phyloP scores from a whole-genome alignment of 768 basidiomycete genomes.

The Amanita exitialis region DNA sequence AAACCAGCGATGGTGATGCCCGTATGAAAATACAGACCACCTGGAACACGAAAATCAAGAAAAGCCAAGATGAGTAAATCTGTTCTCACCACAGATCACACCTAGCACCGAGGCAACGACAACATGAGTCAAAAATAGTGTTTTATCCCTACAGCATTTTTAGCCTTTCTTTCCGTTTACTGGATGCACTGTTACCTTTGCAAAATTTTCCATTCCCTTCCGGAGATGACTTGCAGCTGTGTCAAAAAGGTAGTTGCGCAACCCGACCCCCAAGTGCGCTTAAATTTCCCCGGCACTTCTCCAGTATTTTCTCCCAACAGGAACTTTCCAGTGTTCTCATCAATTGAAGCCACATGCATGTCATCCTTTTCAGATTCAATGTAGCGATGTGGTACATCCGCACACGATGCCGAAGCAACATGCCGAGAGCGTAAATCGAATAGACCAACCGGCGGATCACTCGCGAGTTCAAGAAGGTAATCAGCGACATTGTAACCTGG shows the following conservation, averaged over 20 bases:
- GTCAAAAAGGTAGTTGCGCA: constrained; percentile 83
- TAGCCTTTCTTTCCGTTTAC: neutral
- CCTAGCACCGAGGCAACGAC: constrained; percentile 63
- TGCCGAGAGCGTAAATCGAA: constrained; percentile 21
- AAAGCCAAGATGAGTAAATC: neutral
- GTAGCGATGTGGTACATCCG: neutral
- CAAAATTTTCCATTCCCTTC: constrained; percentile 80
- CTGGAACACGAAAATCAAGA: constrained; percentile 20
- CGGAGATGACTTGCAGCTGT: constrained; percentile 73
- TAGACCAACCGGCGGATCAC: constrained; percentile 42
- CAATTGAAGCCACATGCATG: neutral
- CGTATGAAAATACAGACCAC: constrained; percentile 82
- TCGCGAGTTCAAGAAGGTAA: constrained; percentile 83
- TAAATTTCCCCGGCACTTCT: neutral
- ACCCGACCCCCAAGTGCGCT: constrained; percentile 11
- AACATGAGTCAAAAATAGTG: constrained; percentile 74
- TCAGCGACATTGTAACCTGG: constrained; percentile 90
- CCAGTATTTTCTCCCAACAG: neutral
- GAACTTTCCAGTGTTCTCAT: neutral
- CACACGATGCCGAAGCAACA: neutral
- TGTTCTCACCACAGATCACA: constrained; percentile 68
- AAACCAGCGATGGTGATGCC: constrained; percentile 81
- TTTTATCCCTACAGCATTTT: constrained; percentile 53
- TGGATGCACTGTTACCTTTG: constrained; percentile 32
- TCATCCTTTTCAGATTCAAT: constrained; percentile 8